Conservation (phyloP, 768 basidiomycete genomes). For the Suillus sp. region DNA sequence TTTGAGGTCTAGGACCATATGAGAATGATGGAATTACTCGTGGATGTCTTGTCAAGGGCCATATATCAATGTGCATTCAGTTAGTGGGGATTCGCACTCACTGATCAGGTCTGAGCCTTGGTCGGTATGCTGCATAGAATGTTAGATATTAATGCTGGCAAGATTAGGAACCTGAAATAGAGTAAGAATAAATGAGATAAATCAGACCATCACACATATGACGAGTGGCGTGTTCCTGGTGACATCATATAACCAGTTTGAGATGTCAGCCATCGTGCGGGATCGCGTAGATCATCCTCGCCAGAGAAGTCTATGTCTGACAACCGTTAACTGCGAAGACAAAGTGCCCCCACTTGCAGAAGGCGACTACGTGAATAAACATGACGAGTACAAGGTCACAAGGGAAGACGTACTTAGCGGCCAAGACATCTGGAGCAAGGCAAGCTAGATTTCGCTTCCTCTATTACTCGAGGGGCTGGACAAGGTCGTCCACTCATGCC, state of each 20-base stretch:
- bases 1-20: not conserved
- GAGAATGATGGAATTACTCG: no score
- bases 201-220: not conserved
- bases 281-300: not conserved
- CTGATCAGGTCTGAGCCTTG: not conserved
- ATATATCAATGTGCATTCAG: not conserved
- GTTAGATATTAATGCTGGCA: not conserved
- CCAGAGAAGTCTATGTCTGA: not conserved
- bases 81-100: not conserved
- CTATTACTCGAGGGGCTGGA: rapidly evolving
- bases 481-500: constrained; percentile 4
- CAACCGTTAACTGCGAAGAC: not conserved
- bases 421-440: constrained; percentile 18
- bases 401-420: constrained; percentile 12
- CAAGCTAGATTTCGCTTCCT: not conserved
- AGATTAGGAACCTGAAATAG: not conserved
- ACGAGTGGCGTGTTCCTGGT: not conserved
- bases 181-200: constrained; percentile 1
- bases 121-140: not conserved
- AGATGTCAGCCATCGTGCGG: not conserved
- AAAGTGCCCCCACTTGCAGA: not conserved
- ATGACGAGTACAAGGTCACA: no score
- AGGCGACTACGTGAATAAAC: no score
- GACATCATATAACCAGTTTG: not conserved
- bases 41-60: not conserved